These are phyloP conservation scores for Circinella umbellata DNA, from an alignment of 371 early-diverging fungal species.

Conservation along the genomic window DNA sequence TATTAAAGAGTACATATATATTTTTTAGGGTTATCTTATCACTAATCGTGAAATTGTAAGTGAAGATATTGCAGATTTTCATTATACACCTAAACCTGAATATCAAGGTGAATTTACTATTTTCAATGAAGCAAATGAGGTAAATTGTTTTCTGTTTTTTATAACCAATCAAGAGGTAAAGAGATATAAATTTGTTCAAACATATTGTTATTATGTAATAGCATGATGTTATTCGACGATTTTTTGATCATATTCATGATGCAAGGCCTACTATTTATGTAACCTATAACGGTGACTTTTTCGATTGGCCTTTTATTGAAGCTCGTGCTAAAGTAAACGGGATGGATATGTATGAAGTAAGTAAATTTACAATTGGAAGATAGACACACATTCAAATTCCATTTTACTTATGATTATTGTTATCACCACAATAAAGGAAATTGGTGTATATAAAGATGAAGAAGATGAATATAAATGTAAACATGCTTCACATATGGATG, in stretches of 20 bases:
- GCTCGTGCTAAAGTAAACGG: conserved; percentile 83
- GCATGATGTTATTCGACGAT: conserved; percentile 79
- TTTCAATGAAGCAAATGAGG: conserved; percentile 96
- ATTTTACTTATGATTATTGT: conserved; percentile 7
- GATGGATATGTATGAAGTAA: conserved; percentile 78
- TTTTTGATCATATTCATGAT: conserved; percentile 92
- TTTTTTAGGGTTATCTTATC: conserved; percentile 89
- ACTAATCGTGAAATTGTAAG: conserved; percentile 98
- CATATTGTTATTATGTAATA: conserved; percentile 15
- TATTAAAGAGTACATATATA: background rate
- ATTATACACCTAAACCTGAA: conserved; percentile 97
- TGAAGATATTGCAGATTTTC: conserved; percentile 97
- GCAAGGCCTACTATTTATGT: conserved; percentile 93
- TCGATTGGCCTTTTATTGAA: conserved; percentile 99
- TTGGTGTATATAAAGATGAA: conserved; percentile 83
- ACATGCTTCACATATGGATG: conserved; percentile 98
- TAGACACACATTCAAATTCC: background rate
- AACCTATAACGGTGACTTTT: conserved; percentile 99
- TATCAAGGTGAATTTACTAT: conserved; percentile 96
- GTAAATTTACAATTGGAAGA: background rate
- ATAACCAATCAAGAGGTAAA: background rate
- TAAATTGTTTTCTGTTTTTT: conserved; percentile 14
- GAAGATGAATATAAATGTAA: conserved; percentile 89
- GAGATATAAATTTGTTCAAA: background rate
- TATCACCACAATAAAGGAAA: conserved; percentile 55